phyloP scores from a whole-genome alignment of 345 rosid species.

The Toxicodendron radicans region DNA sequence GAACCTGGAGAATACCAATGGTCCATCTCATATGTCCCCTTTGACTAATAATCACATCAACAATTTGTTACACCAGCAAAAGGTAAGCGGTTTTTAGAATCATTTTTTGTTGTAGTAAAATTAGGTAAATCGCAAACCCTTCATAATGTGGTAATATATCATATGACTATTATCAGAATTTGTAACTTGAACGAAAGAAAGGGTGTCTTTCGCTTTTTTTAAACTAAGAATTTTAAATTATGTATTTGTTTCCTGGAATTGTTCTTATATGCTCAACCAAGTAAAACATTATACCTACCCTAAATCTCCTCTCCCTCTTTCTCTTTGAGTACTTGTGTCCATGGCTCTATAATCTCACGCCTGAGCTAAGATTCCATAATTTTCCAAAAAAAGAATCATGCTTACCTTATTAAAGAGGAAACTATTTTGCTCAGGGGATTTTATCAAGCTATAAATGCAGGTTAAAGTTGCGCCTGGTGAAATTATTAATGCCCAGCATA shows the following conservation, averaged over 20 bases:
- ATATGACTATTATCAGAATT: neutral
- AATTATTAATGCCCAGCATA: slow-evolving; percentile 35
- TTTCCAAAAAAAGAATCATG: neutral
- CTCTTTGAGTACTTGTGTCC: neutral
- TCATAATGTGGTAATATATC: neutral
- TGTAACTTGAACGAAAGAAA: neutral
- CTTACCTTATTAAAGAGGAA: slow-evolving; percentile 14
- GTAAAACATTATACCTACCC: neutral
- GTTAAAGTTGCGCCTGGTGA: slow-evolving; percentile 37
- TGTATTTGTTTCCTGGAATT: neutral
- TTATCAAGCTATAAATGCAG: slow-evolving; percentile 42
- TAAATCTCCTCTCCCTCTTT: too few relatives aligned
- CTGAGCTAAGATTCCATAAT: neutral
- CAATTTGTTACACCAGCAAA: slow-evolving; percentile 43
- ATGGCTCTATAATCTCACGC: neutral
- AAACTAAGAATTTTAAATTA: neutral
- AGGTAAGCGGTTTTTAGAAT: slow-evolving; percentile 42
- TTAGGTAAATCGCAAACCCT: neutral
- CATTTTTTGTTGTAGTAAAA: slow-evolving; percentile 7
- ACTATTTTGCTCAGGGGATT: slow-evolving; percentile 43
- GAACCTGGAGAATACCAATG: slow-evolving; percentile 42
- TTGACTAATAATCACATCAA: slow-evolving; percentile 32
- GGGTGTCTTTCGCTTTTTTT: neutral
- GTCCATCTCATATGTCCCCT: slow-evolving; percentile 38
- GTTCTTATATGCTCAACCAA: neutral